Evolutionary conservation across 164 flowering plant genomes (phyloP).

Genomic region (Umbellularia californica): DNA sequence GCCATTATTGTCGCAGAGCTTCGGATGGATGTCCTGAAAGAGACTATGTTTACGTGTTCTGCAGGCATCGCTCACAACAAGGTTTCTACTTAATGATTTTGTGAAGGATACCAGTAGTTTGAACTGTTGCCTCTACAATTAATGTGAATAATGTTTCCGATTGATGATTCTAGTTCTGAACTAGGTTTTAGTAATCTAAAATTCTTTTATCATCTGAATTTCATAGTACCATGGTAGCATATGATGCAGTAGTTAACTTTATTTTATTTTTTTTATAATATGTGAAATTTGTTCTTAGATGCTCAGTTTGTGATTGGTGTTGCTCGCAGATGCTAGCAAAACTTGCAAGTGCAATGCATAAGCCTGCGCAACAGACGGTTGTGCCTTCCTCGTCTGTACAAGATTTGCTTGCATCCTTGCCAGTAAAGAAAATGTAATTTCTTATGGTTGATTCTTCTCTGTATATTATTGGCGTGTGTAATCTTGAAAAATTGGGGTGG

Average conservation of each 20-base stretch:
- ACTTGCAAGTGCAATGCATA: constrained; percentile 89
- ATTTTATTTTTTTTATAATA: too few relatives aligned
- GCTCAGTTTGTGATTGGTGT: constrained; percentile 12
- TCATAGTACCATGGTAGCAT: background rate
- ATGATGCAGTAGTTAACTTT: background rate
- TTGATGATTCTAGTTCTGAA: too few relatives aligned
- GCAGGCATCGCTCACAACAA: constrained; percentile 98
- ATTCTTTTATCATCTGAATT: background rate
- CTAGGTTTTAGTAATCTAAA: too few relatives aligned
- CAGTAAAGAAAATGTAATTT: constrained; percentile 82
- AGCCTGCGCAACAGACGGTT: constrained; percentile 96
- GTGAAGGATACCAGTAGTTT: background rate
- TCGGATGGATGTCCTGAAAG: constrained; percentile 69
- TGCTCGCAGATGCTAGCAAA: constrained; percentile 86
- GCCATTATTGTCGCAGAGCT: constrained; percentile 85
- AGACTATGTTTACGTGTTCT: constrained; percentile 91
- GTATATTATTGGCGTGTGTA: too few relatives aligned
- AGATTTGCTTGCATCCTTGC: constrained; percentile 62
- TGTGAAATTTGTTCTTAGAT: too few relatives aligned
- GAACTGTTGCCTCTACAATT: background rate
- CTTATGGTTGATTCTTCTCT: background rate
- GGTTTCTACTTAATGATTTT: constrained; percentile 30
- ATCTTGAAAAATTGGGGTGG: too few relatives aligned
- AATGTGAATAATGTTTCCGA: background rate
- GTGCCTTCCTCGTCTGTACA: constrained; percentile 73